A percentile compares a stretch with the other conserved stretches of the same genome.
These are phyloP conservation scores for Russula sp. DNA, from an alignment of 768 basidiomycete genomes.

Conservation along the genomic window DNA sequence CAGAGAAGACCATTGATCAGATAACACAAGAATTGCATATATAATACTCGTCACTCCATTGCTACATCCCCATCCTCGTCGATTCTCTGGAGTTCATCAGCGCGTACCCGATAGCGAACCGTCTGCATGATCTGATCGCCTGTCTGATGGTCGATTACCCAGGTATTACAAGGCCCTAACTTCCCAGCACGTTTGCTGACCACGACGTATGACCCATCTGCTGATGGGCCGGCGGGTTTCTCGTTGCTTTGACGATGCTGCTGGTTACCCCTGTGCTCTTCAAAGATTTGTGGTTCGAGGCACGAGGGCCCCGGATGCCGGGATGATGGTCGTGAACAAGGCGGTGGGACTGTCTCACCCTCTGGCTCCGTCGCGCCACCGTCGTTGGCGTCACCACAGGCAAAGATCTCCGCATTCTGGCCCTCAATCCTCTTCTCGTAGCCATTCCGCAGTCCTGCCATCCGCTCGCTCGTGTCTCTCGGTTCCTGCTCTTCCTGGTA, in stretches of 20 bases:
- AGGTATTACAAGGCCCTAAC: conserved; percentile 11
- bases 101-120: not conserved
- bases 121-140: not conserved
- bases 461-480: not conserved
- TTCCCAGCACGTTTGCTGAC: not conserved
- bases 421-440: not conserved
- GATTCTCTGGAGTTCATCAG: not conserved
- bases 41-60: not conserved
- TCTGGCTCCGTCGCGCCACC: not conserved
- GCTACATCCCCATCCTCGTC: not conserved
- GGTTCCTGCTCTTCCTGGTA: not conserved
- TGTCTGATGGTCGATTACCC: conserved; percentile 3
- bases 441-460: not conserved
- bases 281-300: not conserved
- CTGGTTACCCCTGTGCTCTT: not conserved
- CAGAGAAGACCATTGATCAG: not conserved
- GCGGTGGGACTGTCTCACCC: not conserved
- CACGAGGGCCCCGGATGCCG: not conserved
- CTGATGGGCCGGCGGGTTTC: too few species aligned
- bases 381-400: not conserved
- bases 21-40: not conserved
- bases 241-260: not conserved
- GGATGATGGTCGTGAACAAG: not conserved
- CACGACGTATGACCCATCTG: not conserved
- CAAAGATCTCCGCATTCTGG: not conserved